phyloP scores from a whole-genome alignment of 2,329 filamentous ascomycete genomes.

The Coccinonectria pachysandricola region DNA sequence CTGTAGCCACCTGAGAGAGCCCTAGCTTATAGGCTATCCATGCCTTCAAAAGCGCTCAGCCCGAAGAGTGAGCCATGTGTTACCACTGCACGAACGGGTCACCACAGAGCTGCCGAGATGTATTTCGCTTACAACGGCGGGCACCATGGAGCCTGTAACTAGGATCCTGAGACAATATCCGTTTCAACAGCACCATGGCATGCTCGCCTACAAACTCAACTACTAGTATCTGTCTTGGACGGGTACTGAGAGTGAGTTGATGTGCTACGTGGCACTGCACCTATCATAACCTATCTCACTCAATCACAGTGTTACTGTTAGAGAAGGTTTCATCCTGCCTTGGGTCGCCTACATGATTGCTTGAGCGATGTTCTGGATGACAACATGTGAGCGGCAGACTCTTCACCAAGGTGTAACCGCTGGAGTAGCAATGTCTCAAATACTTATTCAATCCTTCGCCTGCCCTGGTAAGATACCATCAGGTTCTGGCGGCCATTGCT shows the following conservation, averaged over 20 bases:
- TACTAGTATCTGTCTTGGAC: too few species aligned
- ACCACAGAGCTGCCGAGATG: slow-evolving; percentile 9
- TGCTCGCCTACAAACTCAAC: slow-evolving; percentile 1
- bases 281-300: slow-evolving; percentile 25
- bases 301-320: slow-evolving; percentile 23
- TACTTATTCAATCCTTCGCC: slow-evolving; percentile 19
- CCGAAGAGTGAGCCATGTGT: slow-evolving; percentile 11
- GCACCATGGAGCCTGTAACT: too few species aligned
- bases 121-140: slow-evolving; percentile 7
- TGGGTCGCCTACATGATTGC: slow-evolving; percentile 3
- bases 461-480: slow-evolving; percentile 10
- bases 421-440: slow-evolving; percentile 20
- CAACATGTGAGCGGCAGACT: slow-evolving; percentile 12
- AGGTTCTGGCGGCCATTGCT: slow-evolving; percentile 9
- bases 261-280: slow-evolving; percentile 23
- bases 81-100: slow-evolving; percentile 12
- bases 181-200: neutral
- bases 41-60: slow-evolving; percentile 4
- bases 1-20: too few species aligned
- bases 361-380: slow-evolving; percentile 10
- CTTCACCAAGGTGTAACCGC: slow-evolving; percentile 16
- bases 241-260: too few species aligned
- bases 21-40: too few species aligned
- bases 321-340: slow-evolving; percentile 19
- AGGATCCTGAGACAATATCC: too few species aligned